Percentiles rank a stretch among this genome's conserved stretches.
Evolutionary conservation across 164 flowering plant genomes (phyloP).

Genomic region (Stephania yunnanensis): DNA sequence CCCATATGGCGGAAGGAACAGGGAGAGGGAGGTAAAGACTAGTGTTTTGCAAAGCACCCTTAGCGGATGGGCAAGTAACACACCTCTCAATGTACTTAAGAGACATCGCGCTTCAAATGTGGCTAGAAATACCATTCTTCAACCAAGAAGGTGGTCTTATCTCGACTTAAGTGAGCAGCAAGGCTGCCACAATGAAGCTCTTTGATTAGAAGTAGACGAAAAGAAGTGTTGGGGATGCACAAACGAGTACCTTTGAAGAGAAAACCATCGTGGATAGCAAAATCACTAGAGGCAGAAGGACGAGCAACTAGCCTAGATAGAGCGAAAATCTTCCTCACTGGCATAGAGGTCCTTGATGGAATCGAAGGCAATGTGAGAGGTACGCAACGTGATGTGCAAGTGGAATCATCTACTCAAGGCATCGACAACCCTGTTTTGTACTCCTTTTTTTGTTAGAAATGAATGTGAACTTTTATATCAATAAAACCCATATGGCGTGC

Average conservation of each 20-base stretch:
- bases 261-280: too few relatives aligned
- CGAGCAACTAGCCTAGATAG: neutral
- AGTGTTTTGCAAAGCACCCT: too few relatives aligned
- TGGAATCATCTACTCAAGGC: neutral
- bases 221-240: neutral
- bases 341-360: neutral
- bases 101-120: neutral
- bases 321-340: too few relatives aligned
- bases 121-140: neutral
- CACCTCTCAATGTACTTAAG: too few relatives aligned
- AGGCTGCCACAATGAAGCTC: too few relatives aligned
- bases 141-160: too few relatives aligned
- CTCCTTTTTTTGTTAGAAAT: neutral
- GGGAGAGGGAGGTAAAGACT: neutral
- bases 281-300: neutral
- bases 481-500: too few relatives aligned
- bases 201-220: neutral
- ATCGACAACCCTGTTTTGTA: neutral
- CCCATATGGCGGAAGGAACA: neutral
- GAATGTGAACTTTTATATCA: neutral
- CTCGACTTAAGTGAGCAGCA: too few relatives aligned
- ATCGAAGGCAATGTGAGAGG: neutral
- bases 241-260: neutral
- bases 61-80: neutral
- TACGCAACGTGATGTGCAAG: neutral